Base-by-base conservation (phyloP, 257 asterid species). In the Buddleja alternifolia region DNA sequence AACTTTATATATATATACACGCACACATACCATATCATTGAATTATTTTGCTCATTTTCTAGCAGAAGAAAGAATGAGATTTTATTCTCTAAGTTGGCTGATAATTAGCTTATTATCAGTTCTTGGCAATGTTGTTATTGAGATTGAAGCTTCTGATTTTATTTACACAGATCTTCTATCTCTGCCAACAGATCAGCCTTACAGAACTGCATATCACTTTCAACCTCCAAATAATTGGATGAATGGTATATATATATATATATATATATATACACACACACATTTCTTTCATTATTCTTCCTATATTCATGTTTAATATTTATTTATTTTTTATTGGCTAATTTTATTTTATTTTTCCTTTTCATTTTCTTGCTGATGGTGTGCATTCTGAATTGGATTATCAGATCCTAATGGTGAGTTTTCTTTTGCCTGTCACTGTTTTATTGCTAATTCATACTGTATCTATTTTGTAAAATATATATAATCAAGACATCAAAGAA, bases 151-250 rank as follows among this genome's bases (percentile, higher is more conserved):
- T 37, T 51, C 56, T 10, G 10, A 20, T 7, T 0, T 24, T 17
- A 14, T 41, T 51, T 37, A 24, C 23, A 60, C 12, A 39, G 63
- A 50, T 51, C 41, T 55, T 55, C 59, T 8, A n/a, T 47, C 59
- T 17, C 29, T 64, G 4, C 59, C 32, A 29, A 16, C 69, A 64
- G 21, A 67, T 67, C 78, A 73, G 52, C 78, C 73, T 4, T 67
- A 83, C 57, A 67, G 87, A 79, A 86, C 92, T 29, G 85, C 80
- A 72, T 86, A 68, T 46, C 92, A 85, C 64, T 85, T 85, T 46
- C 92, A 85, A 77, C 92, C 92, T 41, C 76, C 73, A 23, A 83
- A 72, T 72, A 74, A 86, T 10, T 83, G 89, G 92, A 83, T 86
- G 36, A 86, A 86, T 50, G 92, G 73, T 73, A 73, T 10, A 3